A percentile compares a stretch with the other conserved stretches of the same genome.
These are phyloP conservation scores for Pulveroboletus sp. DNA, from an alignment of 768 basidiomycete genomes.

Conservation along the genomic window DNA sequence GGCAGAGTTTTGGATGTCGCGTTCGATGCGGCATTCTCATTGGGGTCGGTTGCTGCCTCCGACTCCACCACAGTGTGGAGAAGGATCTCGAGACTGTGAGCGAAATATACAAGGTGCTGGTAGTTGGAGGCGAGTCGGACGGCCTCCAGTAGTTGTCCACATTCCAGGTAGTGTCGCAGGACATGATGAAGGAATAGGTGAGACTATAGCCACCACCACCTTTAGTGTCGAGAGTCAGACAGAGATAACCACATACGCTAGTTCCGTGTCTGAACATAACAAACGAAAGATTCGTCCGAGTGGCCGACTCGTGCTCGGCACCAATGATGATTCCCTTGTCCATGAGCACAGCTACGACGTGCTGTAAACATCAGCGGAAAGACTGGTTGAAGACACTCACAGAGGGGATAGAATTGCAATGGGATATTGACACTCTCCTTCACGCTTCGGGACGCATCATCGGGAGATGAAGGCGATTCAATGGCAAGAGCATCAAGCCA, in stretches of 20 bases:
- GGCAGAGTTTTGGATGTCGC: conserved; percentile 45
- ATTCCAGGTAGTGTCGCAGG: conserved; percentile 75
- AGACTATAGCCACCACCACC: conserved; percentile 48
- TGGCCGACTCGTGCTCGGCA: conserved; percentile 81
- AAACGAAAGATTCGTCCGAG: conserved; percentile 75
- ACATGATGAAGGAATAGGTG: conserved; percentile 93
- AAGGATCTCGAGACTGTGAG: conserved; percentile 91
- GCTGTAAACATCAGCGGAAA: neutral
- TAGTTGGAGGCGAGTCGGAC: conserved; percentile 85
- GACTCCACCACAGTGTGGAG: conserved; percentile 91
- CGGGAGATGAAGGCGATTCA: conserved; percentile 50
- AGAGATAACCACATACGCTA: conserved; percentile 51
- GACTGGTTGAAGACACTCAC: conserved; percentile 44
- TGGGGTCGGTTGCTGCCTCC: conserved; percentile 46
- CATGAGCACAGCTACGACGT: conserved; percentile 82
- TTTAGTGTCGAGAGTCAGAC: conserved; percentile 1
- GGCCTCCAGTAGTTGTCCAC: conserved; percentile 62
- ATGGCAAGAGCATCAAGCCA: conserved; percentile 96
- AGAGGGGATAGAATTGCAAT: conserved; percentile 93
- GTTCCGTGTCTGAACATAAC: conserved; percentile 90
- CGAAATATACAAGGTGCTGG: conserved; percentile 84
- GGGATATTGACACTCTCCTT: conserved; percentile 92
- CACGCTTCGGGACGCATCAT: conserved; percentile 47
- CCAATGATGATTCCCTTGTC: conserved; percentile 99
- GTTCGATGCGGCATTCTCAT: conserved; percentile 19